Conservation (phyloP, 495 filamentous ascomycete genomes). For the Astrocystis sublimbata region DNA sequence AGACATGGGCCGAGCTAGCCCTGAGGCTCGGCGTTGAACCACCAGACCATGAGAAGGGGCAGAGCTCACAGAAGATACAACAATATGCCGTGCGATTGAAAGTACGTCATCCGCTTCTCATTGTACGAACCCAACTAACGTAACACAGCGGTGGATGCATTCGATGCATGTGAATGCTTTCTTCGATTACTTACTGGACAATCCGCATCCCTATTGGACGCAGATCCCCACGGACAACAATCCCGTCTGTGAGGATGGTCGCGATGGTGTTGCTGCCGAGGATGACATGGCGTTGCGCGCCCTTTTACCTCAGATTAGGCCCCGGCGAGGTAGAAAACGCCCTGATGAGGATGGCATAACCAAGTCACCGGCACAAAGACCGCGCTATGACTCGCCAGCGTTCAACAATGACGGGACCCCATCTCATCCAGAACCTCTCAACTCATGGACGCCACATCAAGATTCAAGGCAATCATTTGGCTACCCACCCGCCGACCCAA, state of each 20-base stretch:
- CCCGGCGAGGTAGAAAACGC: constrained; percentile 83
- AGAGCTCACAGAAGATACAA: constrained; percentile 95
- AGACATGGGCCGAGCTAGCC: constrained; percentile 93
- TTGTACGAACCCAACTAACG: constrained; percentile 17
- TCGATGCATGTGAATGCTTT: constrained; percentile 98
- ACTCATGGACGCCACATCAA: constrained; percentile 52
- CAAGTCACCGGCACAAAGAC: constrained; percentile 62
- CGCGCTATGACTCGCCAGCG: constrained; percentile 66
- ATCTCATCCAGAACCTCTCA: constrained; percentile 33
- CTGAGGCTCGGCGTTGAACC: constrained; percentile 88
- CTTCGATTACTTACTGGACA: constrained; percentile 85
- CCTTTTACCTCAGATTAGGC: constrained; percentile 84
- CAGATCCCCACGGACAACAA: constrained; percentile 72
- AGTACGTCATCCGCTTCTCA: constrained; percentile 50
- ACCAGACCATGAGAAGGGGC: constrained; percentile 78
- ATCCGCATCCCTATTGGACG: constrained; percentile 79
- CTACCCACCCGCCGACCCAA: constrained; percentile 34
- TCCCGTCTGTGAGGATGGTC: constrained; percentile 58
- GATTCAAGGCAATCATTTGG: constrained; percentile 43
- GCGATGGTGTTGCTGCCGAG: constrained; percentile 86
- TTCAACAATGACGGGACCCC: constrained; percentile 57
- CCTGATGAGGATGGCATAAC: constrained; percentile 67
- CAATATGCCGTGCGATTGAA: constrained; percentile 95
- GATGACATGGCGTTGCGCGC: constrained; percentile 92
- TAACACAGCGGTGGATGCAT: constrained; percentile 86